Base-by-base conservation (phyloP, 2,329 filamentous ascomycete species). In the Nigrospora oryzae region DNA sequence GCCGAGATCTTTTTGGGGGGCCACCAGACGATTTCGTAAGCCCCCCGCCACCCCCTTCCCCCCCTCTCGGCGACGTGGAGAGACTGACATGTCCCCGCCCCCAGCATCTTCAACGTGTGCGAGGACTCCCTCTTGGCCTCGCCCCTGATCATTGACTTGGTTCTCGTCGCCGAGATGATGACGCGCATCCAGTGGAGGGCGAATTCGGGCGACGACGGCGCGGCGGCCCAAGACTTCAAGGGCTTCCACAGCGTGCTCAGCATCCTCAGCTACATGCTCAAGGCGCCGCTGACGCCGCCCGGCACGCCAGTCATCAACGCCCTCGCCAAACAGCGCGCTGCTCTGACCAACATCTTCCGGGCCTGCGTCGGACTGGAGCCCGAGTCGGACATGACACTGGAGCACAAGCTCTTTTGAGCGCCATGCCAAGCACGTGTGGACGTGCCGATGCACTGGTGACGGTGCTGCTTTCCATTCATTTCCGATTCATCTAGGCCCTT, bases 1-100 rank as follows among this genome's bases (percentile, higher is more conserved):
- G 93, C 89, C 45, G 91, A 98, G 77, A 97, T 98, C 69, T 98
- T 98, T 79, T 79, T 97, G 70, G 93, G 93, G 54, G 93, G 93
- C 36, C 93, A 97, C 71, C 93, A 98, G 75, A 97, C 89, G 57
- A 98, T 98, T 64, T 84, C 81, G 74, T 81, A 66, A 73, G 77
- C 51, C 14, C n/a, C n/a, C n/a, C n/a, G n/a, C n/a, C n/a, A n/a
- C n/a, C n/a, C n/a, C 15, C 38, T 11, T 28, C n/a, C 16, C 17
- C 23, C 30, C 38, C 14, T 5, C 28, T 14, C 19, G n/a, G 28
- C 40, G 28, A 23, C 16, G n/a, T 14, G 59, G 33, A 33, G 30
- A 31, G 23, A 42, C n/a, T 8, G 34, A 42, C 19, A 13, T 19
- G 23, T 28, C 19, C 7, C 23, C 11, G 10, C 11, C 11, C n/a